Base-by-base conservation (phyloP, 2,329 filamentous ascomycete species). In the Chaetomiaceae sp. region DNA sequence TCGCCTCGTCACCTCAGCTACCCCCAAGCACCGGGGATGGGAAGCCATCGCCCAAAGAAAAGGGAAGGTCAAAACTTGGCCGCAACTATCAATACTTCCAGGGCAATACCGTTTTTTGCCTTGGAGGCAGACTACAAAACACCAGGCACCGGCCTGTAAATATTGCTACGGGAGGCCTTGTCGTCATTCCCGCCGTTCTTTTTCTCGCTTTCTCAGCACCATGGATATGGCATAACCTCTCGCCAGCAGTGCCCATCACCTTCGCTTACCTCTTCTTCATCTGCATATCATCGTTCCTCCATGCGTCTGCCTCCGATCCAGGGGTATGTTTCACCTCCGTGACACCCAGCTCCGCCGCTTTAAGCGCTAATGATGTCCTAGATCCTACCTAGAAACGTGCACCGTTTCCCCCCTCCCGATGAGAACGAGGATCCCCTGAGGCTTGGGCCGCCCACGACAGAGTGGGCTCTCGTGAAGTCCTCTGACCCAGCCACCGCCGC, bases 241-340 rank as follows among this genome's bases (percentile, higher is more conserved):
- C 89, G 34, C 91, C 91, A 29, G 91, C 90, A 49, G 83, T 97
- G 63, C 94, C 94, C 48, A 83, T 97, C 62, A 71, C 89, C 39
- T 97, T 95, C 72, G 91, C 84, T 49, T 99, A 99, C 68, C 66
- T 96, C n/a, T 90, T 90, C 65, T 91, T 88, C 68, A 77, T 99
- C 25, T 95, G 89, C 71, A 77, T 96, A 44, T 96, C 91, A 22
- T 97, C 94, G 3, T 99, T 97, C 66, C 66, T 96, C 51, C 92
- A 96, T 71, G 94, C 92, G 4, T 96, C 94, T 3, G 80, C 88
- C 49, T 88, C 92, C 40, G 92, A 99, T 71, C 92, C 94, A 27
- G 94, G 94, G 53, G 91, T 95, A 80, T 79, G 89, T 51, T 25
- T n/a, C 17, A 27, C n/a, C 34, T 39, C 48, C 23, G n/a, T 6